A percentile compares a stretch with the other conserved stretches of the same genome.
phyloP scores from a whole-genome alignment of 306 rosid species.

The Citrullus colocynthis region DNA sequence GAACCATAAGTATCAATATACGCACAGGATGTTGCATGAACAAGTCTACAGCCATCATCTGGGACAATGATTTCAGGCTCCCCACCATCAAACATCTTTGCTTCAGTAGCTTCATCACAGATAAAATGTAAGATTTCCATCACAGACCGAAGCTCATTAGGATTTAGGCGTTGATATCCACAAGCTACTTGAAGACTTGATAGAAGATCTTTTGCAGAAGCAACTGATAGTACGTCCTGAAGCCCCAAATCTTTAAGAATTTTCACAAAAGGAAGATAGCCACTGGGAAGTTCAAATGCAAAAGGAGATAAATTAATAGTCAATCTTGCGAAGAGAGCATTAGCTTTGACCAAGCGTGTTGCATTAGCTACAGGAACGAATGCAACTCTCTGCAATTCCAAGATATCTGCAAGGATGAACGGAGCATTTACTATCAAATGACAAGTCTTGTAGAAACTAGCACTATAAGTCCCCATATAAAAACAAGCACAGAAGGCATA shows the following conservation, averaged over 20 bases:
- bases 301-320: conserved; percentile 83
- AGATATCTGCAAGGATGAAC: conserved; percentile 42
- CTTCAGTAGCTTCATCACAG: conserved; percentile 48
- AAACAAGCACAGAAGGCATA: background rate
- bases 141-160: conserved; percentile 95
- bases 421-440: background rate
- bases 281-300: conserved; percentile 85
- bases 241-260: conserved; percentile 85
- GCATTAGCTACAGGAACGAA: conserved; percentile 94
- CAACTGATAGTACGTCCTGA: conserved; percentile 61
- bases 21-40: conserved; percentile 68
- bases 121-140: conserved; percentile 73
- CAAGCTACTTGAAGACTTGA: conserved; percentile 71
- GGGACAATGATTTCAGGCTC: conserved; percentile 73
- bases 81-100: conserved; percentile 34
- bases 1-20: conserved; percentile 86
- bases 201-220: conserved; percentile 74
- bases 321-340: conserved; percentile 67
- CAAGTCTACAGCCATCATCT: conserved; percentile 91
- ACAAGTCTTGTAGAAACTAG: background rate
- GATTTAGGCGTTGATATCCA: conserved; percentile 90
- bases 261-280: conserved; percentile 73
- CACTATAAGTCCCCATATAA: background rate
- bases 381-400: conserved; percentile 53
- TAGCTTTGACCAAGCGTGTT: conserved; percentile 77